These are phyloP conservation scores for Fusarium chlamydosporum DNA, from an alignment of 2,329 filamentous ascomycete genomes.

Conservation along the genomic window DNA sequence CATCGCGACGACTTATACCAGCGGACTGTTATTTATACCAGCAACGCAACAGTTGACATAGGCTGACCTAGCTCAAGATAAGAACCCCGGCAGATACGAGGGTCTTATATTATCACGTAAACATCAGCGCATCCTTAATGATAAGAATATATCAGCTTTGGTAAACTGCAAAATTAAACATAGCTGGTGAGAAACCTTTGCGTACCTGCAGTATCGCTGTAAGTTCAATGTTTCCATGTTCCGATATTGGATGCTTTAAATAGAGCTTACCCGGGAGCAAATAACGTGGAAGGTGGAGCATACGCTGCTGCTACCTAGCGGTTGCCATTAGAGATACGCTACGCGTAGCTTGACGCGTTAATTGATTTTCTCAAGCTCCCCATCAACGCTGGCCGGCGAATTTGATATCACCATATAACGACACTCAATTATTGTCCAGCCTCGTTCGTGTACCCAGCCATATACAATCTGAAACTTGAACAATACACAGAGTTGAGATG, in stretches of 20 bases:
- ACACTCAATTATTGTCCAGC: neutral
- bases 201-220: too few relatives aligned
- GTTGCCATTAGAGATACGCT: constrained; percentile 38
- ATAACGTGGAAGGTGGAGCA: neutral
- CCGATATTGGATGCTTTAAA: neutral
- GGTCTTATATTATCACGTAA: too few relatives aligned
- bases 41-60: too few relatives aligned
- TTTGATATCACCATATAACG: constrained; percentile 11
- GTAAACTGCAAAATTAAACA: too few relatives aligned
- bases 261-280: constrained; percentile 11
- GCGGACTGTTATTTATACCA: too few relatives aligned
- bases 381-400: constrained; percentile 19
- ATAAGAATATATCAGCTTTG: too few relatives aligned
- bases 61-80: too few relatives aligned
- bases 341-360: constrained; percentile 50
- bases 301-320: neutral
- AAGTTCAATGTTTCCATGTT: neutral
- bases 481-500: constrained; percentile 64
- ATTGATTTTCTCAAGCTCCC: constrained; percentile 49
- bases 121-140: too few relatives aligned
- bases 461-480: neutral
- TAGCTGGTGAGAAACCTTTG: neutral
- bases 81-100: too few relatives aligned
- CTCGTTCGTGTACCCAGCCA: neutral
- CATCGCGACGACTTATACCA: too few relatives aligned